Conservation (phyloP, 208 protist genomes). For the Wallacemonas sp. region DNA sequence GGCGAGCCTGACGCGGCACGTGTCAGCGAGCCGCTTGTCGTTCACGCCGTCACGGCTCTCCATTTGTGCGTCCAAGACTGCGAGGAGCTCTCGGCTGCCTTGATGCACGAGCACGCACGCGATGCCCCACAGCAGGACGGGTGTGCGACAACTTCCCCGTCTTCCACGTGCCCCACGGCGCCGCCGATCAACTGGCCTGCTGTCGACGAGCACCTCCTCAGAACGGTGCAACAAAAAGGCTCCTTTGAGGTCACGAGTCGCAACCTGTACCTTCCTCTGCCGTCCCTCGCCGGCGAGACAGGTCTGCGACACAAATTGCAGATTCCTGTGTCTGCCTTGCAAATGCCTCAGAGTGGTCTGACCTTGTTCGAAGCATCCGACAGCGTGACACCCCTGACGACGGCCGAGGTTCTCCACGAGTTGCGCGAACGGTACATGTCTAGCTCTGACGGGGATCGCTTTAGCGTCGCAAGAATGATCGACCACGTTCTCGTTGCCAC, state of each 20-base stretch:
- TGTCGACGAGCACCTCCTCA: conserved; percentile 40
- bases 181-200: conserved; percentile 27
- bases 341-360: neutral
- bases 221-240: conserved; percentile 29
- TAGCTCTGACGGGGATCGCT: conserved; percentile 36
- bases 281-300: conserved; percentile 27
- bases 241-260: conserved; percentile 16
- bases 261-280: conserved; percentile 32
- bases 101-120: neutral
- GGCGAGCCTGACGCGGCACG: neutral
- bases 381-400: neutral
- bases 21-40: conserved; percentile 31
- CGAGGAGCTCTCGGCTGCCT: conserved; percentile 30
- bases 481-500: conserved; percentile 47
- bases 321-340: conserved; percentile 22
- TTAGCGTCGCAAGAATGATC: conserved; percentile 56
- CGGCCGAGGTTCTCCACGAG: conserved; percentile 46
- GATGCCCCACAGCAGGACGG: no score
- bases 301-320: conserved; percentile 55
- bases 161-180: neutral
- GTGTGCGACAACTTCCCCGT: no score
- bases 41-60: conserved; percentile 68
- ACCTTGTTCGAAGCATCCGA: neutral
- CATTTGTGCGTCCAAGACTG: conserved; percentile 68
- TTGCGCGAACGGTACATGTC: conserved; percentile 34